Evolutionary conservation across 768 basidiomycete genomes (phyloP).

Genomic region (Lenzites betulinus): DNA sequence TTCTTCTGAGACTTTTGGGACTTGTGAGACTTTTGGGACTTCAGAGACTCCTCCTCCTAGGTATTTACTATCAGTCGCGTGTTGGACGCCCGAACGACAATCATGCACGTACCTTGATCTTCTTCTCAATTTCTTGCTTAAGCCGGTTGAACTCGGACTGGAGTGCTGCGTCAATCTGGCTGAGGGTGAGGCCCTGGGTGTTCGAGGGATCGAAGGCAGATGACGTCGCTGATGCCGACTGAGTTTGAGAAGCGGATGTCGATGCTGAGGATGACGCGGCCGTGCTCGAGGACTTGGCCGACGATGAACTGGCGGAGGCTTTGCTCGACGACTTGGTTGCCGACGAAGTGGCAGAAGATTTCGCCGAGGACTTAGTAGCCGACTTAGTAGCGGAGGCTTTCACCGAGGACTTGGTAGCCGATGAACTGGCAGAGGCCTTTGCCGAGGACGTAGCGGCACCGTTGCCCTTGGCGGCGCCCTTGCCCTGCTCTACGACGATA

Average conservation of each 20-base stretch:
- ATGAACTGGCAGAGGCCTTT: too few species aligned
- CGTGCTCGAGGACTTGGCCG: background rate
- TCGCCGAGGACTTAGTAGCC: background rate
- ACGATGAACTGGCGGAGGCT: background rate
- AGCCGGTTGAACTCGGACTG: constrained; percentile 1
- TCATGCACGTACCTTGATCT: background rate
- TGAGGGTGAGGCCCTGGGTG: background rate
- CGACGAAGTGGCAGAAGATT: too few species aligned
- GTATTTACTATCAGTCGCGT: background rate
- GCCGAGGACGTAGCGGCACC: too few species aligned
- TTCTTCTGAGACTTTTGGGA: too few species aligned
- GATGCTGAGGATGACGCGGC: background rate
- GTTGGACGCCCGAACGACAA: too few species aligned
- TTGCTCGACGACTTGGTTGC: background rate
- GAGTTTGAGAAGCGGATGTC: background rate
- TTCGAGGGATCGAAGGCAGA: background rate
- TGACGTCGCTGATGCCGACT: background rate
- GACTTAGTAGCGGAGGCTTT: background rate
- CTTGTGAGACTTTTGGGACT: too few species aligned
- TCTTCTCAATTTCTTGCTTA: background rate
- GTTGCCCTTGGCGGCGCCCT: background rate
- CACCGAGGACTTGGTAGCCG: background rate
- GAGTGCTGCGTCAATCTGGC: background rate
- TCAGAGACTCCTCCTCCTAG: background rate
- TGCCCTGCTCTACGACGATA: constrained; percentile 43